These are phyloP conservation scores for Ambrosia hybrid DNA, from an alignment of 140 eudicot genomes.

Conservation along the genomic window DNA sequence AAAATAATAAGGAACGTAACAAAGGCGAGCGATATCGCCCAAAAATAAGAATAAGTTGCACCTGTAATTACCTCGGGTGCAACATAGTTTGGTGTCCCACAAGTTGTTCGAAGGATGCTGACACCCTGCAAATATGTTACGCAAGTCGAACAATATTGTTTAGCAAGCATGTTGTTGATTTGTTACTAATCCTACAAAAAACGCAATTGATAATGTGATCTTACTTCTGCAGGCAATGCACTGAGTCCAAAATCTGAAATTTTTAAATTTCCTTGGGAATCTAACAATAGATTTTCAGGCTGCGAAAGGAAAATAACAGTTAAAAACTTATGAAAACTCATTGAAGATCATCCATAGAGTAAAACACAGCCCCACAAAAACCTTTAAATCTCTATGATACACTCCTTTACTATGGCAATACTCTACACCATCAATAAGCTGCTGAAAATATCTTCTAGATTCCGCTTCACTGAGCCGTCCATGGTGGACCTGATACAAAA, in stretches of 20 bases:
- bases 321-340: conserved; percentile 23
- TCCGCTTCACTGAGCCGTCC: conserved; percentile 98
- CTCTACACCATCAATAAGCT: conserved; percentile 93
- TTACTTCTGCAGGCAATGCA: conserved; percentile 95
- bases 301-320: conserved; percentile 35
- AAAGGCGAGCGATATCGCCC: not conserved
- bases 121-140: conserved; percentile 62
- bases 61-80: conserved; percentile 90
- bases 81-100: conserved; percentile 99
- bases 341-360: not conserved
- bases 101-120: conserved; percentile 84
- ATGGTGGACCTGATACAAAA: conserved; percentile 68
- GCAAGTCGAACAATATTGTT: conserved; percentile 7
- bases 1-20: not conserved
- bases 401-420: conserved; percentile 98
- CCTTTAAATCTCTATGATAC: conserved; percentile 94
- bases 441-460: conserved; percentile 86
- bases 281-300: conserved; percentile 95
- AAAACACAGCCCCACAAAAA: conserved; percentile 13
- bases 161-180: not conserved
- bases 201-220: not conserved
- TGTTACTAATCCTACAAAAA: not conserved
- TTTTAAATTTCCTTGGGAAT: conserved; percentile 92
- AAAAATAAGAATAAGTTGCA: conserved; percentile 21
- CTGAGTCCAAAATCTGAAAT: conserved; percentile 99